These are phyloP conservation scores for Fusarium albosuccineum DNA, from an alignment of 2,329 filamentous ascomycete genomes.

Conservation along the genomic window DNA sequence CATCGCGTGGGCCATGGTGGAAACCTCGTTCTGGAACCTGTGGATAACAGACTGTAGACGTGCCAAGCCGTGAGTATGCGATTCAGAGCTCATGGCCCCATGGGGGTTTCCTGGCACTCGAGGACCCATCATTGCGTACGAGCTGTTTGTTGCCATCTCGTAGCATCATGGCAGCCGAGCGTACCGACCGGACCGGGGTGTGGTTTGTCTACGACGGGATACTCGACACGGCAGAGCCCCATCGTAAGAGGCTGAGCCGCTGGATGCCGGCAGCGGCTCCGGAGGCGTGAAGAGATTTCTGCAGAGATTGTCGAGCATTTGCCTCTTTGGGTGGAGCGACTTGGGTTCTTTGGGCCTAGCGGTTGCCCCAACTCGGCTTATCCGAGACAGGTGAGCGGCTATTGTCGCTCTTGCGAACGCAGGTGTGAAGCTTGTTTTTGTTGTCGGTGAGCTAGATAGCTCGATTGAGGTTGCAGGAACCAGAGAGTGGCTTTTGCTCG, in stretches of 20 bases:
- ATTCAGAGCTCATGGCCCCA: background rate
- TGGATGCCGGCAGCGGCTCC: background rate
- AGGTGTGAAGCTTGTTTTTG: background rate
- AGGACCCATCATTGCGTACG: background rate
- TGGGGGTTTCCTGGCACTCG: background rate
- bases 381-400: background rate
- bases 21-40: background rate
- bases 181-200: background rate
- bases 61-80: background rate
- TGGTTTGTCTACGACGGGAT: background rate
- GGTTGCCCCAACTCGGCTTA: background rate
- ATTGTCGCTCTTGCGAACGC: background rate
- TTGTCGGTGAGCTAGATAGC: background rate
- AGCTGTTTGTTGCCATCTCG: background rate
- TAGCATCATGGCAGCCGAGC: background rate
- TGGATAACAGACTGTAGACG: background rate
- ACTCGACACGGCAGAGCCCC: background rate
- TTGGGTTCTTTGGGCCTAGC: background rate
- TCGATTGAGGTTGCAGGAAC: background rate
- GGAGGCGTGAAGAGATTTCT: background rate
- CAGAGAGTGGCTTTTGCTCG: background rate
- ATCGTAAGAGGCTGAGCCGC: slow-evolving; percentile 4
- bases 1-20: background rate
- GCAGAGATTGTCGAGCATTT: background rate
- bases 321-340: background rate